Evolutionary conservation across 345 rosid genomes (phyloP), one percentile per base, ranked within the genome.

Genomic region (Aurinia saxatilis): DNA sequence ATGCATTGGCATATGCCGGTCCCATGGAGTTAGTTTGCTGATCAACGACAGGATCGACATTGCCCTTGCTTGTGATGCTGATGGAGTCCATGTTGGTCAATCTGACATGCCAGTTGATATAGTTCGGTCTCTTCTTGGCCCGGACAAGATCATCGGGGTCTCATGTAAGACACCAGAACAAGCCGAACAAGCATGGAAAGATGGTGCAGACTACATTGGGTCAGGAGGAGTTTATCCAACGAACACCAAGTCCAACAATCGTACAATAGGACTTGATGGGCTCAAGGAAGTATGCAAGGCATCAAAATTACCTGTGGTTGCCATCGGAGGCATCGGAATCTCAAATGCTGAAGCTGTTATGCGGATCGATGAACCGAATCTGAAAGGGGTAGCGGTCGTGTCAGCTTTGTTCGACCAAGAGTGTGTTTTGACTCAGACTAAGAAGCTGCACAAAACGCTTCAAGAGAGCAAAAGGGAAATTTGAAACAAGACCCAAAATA

Each of bases 61-160:
- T 53, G 96, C 96, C 63, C 80, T 93, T 34, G 90, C 97, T 47
- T 81, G 90, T 71, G 75, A 82, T 7, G 96, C 99, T 11, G 86
- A 90, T 66, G 97, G 99, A 21, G 95, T 93, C 35, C 97, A 93
- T 70, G 80, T 90, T 1, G 95, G 99, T 27, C 97, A 93, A 38
- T 82, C 92, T 0, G 95, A 93, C 75, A 85, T 90, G 85, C 88
- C 96, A 17, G 87, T 67, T 40, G 38, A 59, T 10, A 51, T 61
- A 15, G 95, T 67, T 9, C 87, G 96, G 5, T 11, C 84, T 18
- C 88, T 93, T 72, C 86, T 93, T 30, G 95, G 99, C 37, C 92
- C 89, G 2, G 91, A 93, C 34, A 93, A 93, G 78, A 80, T 84
- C 77, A 82, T 90, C 0, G 92, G 97, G 0, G 85, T 90, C 8